These are phyloP conservation scores for Xylariaceae sp. DNA, from an alignment of 2,329 filamentous ascomycete genomes.

Conservation along the genomic window DNA sequence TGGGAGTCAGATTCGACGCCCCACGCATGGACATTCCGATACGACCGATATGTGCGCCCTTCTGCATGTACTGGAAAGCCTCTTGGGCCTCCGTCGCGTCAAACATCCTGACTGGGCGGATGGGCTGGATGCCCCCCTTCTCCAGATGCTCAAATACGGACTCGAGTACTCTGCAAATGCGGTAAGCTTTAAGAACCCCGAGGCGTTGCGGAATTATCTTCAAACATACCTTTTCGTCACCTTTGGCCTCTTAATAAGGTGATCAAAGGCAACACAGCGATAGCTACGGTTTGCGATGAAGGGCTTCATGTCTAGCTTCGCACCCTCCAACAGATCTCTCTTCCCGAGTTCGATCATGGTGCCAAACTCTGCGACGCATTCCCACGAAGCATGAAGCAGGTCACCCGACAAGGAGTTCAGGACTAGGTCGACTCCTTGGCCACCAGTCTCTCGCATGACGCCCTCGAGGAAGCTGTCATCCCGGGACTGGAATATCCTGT, in stretches of 20 bases:
- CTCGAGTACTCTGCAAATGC: background rate
- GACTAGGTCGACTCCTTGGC: conserved; percentile 9
- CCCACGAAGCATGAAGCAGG: conserved; percentile 9
- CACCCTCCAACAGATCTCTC: conserved; percentile 10
- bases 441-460: conserved; percentile 8
- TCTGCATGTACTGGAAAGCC: conserved; percentile 8
- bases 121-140: conserved; percentile 3
- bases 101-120: conserved; percentile 3
- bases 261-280: conserved; percentile 4
- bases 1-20: background rate
- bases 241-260: too few species aligned
- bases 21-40: conserved; percentile 6
- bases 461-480: conserved; percentile 2
- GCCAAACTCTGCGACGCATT: conserved; percentile 13
- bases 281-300: conserved; percentile 15
- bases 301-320: conserved; percentile 7
- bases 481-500: conserved; percentile 10
- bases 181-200: too few species aligned
- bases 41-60: conserved; percentile 9
- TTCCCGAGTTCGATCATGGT: conserved; percentile 26
- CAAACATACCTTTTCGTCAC: too few species aligned
- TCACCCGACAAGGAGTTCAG: conserved; percentile 13
- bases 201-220: too few species aligned
- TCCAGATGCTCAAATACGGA: conserved; percentile 4
- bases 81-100: conserved; percentile 3